Percentiles rank a stretch among this genome's conserved stretches.
Evolutionary conservation across 805 yeast species (phyloP).

Genomic region (Nakazawaea pomicola): DNA sequence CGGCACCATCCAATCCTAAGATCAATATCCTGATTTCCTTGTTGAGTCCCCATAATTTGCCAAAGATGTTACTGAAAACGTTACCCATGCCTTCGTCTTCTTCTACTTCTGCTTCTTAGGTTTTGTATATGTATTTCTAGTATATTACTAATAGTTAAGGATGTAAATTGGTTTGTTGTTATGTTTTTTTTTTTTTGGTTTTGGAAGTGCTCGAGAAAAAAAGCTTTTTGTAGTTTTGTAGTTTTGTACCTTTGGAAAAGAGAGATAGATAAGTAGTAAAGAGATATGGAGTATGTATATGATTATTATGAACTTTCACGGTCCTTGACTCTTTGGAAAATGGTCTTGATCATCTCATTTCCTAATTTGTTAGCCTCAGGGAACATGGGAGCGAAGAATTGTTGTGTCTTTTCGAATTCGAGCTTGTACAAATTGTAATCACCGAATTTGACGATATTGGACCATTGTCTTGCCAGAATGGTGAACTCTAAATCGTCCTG

Average conservation of each 20-base stretch:
- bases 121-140: not conserved
- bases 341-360: conserved; percentile 88
- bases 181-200: conserved; percentile 1
- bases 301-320: too few species aligned
- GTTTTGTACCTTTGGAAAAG: not conserved
- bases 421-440: conserved; percentile 66
- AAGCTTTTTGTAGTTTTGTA: not conserved
- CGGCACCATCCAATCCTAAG: conserved; percentile 94
- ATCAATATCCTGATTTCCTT: conserved; percentile 88
- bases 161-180: conserved; percentile 3
- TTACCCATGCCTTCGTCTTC: conserved; percentile 62
- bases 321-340: conserved; percentile 35
- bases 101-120: not conserved
- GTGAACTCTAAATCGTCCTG: conserved; percentile 91
- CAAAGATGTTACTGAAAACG: conserved; percentile 81
- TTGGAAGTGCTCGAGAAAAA: too few species aligned
- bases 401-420: conserved; percentile 74
- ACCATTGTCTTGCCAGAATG: conserved; percentile 87
- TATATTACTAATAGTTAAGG: not conserved
- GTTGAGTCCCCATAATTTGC: conserved; percentile 82
- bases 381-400: conserved; percentile 81
- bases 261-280: too few species aligned
- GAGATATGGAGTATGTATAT: too few species aligned
- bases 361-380: conserved; percentile 86
- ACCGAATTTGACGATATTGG: conserved; percentile 70